These are phyloP conservation scores for Termitomyces sp. DNA, from an alignment of 768 basidiomycete species.

Conservation along the genomic window DNA sequence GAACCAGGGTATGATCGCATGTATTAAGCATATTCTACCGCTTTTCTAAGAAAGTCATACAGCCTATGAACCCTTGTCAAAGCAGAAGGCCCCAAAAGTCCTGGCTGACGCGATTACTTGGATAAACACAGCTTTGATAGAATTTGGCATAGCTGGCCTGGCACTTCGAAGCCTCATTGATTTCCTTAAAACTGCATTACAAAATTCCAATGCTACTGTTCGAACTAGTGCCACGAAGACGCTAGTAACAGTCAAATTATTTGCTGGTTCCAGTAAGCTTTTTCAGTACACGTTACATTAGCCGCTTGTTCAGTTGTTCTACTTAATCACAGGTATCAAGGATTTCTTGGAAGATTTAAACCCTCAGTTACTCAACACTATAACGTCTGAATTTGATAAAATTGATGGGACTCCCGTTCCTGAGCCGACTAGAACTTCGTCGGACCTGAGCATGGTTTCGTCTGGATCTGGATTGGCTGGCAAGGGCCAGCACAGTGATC, in stretches of 20 bases:
- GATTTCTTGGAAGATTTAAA: slow-evolving; percentile 93
- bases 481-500: slow-evolving; percentile 43
- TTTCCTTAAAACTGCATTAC: slow-evolving; percentile 79
- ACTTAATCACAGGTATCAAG: slow-evolving; percentile 60
- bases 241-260: slow-evolving; percentile 85
- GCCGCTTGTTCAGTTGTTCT: not conserved
- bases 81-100: slow-evolving; percentile 97
- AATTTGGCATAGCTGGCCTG: slow-evolving; percentile 89
- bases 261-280: slow-evolving; percentile 76
- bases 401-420: slow-evolving; percentile 74
- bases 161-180: slow-evolving; percentile 82
- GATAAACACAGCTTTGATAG: slow-evolving; percentile 79
- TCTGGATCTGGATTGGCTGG: slow-evolving; percentile 35
- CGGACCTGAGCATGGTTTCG: slow-evolving; percentile 57
- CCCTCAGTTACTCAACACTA: slow-evolving; percentile 87
- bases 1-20: slow-evolving; percentile 58
- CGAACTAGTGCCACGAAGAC: slow-evolving; percentile 91
- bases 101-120: slow-evolving; percentile 86
- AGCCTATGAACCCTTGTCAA: slow-evolving; percentile 92
- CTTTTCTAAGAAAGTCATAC: slow-evolving; percentile 3
- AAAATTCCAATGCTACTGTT: slow-evolving; percentile 92
- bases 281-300: not conserved
- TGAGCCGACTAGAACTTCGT: slow-evolving; percentile 70
- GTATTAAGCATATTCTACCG: not conserved
- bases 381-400: slow-evolving; percentile 89